Evolutionary conservation across 306 rosid species (phyloP).

Genomic region (Lablab purpureus): DNA sequence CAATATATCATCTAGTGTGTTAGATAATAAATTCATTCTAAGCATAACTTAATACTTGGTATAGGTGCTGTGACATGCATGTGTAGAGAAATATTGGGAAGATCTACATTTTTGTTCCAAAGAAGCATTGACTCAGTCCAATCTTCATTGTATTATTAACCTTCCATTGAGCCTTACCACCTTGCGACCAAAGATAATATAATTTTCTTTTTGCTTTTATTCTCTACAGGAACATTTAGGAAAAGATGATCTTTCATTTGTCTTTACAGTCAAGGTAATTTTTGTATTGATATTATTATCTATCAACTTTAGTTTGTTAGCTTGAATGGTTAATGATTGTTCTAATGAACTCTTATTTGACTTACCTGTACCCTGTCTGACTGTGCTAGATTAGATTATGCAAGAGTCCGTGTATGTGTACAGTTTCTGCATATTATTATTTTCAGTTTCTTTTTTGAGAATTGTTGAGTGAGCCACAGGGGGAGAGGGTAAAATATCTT

Average conservation of each 20-base stretch:
- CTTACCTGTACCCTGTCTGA: background rate
- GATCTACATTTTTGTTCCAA: conserved; percentile 29
- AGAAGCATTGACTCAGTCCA: conserved; percentile 7
- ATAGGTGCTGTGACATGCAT: background rate
- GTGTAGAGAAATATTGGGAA: background rate
- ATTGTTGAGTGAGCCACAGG: background rate
- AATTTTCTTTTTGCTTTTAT: conserved; percentile 2
- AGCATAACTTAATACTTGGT: conserved; percentile 25
- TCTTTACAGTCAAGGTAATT: conserved; percentile 89
- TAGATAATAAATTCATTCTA: conserved; percentile 17
- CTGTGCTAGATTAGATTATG: background rate
- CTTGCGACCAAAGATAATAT: conserved; percentile 38
- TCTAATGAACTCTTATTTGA: conserved; percentile 18
- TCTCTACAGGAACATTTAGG: conserved; percentile 85
- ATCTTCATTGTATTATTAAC: conserved; percentile 25
- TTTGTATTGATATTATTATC: conserved; percentile 18
- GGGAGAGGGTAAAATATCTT: background rate
- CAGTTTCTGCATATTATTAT: conserved; percentile 20
- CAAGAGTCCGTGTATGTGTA: conserved; percentile 10
- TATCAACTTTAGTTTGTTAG: conserved; percentile 32
- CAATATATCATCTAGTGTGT: conserved; percentile 12
- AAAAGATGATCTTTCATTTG: conserved; percentile 85
- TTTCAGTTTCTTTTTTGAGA: background rate
- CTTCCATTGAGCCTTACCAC: conserved; percentile 32
- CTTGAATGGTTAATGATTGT: conserved; percentile 18